These are phyloP conservation scores for Cercophora scortea DNA, from an alignment of 495 filamentous ascomycete species.

Conservation along the genomic window DNA sequence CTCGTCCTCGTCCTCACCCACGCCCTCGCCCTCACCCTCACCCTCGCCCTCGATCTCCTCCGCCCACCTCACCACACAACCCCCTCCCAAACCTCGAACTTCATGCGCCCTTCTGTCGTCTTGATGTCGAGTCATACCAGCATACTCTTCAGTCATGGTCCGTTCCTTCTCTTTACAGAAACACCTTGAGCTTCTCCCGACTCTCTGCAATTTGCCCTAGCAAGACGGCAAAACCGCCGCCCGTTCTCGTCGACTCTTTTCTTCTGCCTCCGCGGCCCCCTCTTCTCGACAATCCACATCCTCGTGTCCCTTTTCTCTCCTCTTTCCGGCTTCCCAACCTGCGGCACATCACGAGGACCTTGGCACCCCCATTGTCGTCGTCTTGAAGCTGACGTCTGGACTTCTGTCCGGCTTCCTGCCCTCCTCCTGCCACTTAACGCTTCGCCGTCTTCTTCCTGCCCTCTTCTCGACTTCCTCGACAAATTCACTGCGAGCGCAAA, in stretches of 20 bases:
- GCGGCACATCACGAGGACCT: background rate
- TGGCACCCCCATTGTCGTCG: background rate
- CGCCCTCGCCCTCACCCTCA: background rate
- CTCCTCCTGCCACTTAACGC: background rate
- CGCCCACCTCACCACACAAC: conserved; percentile 10
- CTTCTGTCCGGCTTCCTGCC: too few species aligned
- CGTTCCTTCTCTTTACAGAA: conserved; percentile 1
- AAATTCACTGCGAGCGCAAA: too few species aligned
- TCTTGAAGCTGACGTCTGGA: background rate
- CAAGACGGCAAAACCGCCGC: background rate
- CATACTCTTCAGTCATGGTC: conserved; percentile 16
- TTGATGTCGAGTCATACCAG: background rate
- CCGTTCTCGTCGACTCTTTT: conserved; percentile 3
- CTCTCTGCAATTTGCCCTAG: conserved; percentile 11
- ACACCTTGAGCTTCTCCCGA: conserved; percentile 12
- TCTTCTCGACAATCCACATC: background rate
- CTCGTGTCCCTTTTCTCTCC: background rate
- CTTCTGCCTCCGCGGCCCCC: background rate
- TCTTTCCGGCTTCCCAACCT: background rate
- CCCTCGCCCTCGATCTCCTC: conserved; percentile 6
- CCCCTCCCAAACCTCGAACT: background rate
- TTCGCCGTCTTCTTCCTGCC: too few species aligned
- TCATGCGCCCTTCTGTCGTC: conserved; percentile 6
- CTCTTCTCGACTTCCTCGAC: too few species aligned
- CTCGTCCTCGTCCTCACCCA: background rate